phyloP scores from a whole-genome alignment of 2,329 filamentous ascomycete genomes.

The Lizonia empirigonia region DNA sequence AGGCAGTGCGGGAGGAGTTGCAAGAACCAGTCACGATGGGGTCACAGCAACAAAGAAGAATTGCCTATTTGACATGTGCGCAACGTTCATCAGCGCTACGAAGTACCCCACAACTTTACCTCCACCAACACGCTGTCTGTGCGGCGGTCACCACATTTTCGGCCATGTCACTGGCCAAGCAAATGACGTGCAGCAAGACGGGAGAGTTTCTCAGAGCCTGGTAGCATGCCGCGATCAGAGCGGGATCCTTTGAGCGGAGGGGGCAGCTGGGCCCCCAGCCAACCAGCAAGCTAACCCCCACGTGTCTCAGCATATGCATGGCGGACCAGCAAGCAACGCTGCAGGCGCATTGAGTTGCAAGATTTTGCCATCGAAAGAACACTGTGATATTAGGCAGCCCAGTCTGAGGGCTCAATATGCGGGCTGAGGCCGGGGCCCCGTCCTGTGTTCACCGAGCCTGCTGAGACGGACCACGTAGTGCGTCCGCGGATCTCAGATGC shows the following conservation, averaged over 20 bases:
- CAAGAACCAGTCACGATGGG: not conserved
- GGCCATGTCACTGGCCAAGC: slow-evolving; percentile 10
- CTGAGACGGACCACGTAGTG: not conserved
- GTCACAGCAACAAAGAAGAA: not conserved
- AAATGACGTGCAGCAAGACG: slow-evolving; percentile 16
- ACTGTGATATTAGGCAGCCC: slow-evolving; percentile 2
- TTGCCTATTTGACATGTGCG: slow-evolving; percentile 13
- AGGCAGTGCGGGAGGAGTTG: not conserved
- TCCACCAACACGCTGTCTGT: slow-evolving; percentile 16
- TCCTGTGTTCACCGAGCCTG: slow-evolving; percentile 8
- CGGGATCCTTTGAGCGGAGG: not conserved
- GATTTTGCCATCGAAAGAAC: slow-evolving; percentile 23
- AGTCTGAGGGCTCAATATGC: not conserved
- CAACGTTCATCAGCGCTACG: slow-evolving; percentile 19
- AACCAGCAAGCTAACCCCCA: slow-evolving; percentile 10
- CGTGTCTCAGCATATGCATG: slow-evolving; percentile 12
- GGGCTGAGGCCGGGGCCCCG: not conserved
- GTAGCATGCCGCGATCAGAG: slow-evolving; percentile 10
- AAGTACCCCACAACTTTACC: slow-evolving; percentile 32
- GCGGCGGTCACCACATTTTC: slow-evolving; percentile 1
- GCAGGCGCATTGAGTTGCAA: not conserved
- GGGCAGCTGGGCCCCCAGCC: not conserved
- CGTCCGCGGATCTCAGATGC: not conserved
- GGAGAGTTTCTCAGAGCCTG: slow-evolving; percentile 4
- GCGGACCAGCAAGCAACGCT: not conserved